Conservation (phyloP, 2,329 filamentous ascomycete species). For the Ascochyta fabae region DNA sequence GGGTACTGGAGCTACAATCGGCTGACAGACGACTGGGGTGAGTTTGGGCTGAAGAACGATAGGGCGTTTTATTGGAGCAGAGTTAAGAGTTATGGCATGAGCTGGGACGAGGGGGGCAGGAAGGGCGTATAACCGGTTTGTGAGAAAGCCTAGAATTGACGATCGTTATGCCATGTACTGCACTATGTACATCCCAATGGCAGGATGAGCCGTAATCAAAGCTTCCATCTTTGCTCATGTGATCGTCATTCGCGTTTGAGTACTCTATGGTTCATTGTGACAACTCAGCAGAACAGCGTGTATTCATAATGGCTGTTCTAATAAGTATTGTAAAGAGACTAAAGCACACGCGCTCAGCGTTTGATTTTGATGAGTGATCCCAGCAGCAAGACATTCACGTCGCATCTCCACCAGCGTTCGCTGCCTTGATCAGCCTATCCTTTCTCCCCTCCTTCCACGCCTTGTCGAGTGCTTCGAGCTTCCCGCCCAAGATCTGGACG, state of each 20-base stretch:
- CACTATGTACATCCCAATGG: too few relatives aligned
- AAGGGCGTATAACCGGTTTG: constrained; percentile 8
- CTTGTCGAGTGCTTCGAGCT: constrained; percentile 80
- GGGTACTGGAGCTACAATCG: constrained; percentile 91
- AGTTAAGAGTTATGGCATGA: constrained; percentile 65
- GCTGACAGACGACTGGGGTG: constrained; percentile 87
- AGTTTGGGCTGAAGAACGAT: constrained; percentile 73
- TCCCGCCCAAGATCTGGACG: constrained; percentile 82
- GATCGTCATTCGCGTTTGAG: too few relatives aligned
- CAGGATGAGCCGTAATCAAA: too few relatives aligned
- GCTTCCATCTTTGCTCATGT: too few relatives aligned
- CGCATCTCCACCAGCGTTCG: constrained; percentile 40
- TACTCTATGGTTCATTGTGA: too few relatives aligned
- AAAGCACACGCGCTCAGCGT: background rate
- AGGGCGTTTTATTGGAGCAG: constrained; percentile 66
- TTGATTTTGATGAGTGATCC: background rate
- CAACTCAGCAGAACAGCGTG: too few relatives aligned
- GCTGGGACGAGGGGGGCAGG: constrained; percentile 30
- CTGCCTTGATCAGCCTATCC: constrained; percentile 68
- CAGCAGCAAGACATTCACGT: background rate
- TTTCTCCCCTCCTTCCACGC: constrained; percentile 77
- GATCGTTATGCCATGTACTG: background rate
- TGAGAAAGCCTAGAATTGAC: background rate
- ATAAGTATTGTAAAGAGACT: too few relatives aligned
- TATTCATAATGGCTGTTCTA: too few relatives aligned